Evolutionary conservation across 2,329 filamentous ascomycete genomes (phyloP).

Genomic region (Aspergillus sp.): DNA sequence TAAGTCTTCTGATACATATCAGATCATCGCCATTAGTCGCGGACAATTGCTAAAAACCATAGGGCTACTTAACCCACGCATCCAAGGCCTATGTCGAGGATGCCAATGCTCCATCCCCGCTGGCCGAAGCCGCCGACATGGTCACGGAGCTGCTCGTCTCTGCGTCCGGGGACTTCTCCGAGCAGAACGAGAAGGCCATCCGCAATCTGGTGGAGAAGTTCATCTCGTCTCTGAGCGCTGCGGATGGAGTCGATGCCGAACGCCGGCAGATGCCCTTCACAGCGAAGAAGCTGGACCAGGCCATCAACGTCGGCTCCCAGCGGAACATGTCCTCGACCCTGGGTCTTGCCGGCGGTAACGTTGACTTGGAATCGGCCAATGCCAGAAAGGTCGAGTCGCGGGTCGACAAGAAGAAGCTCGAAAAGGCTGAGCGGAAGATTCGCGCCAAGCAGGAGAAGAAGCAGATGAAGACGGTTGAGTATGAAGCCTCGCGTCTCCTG

Average conservation of each 20-base stretch:
- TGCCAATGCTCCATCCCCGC: conserved; percentile 65
- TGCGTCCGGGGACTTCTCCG: conserved; percentile 78
- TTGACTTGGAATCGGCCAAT: conserved; percentile 93
- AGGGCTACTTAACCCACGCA: conserved; percentile 89
- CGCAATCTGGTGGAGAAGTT: conserved; percentile 84
- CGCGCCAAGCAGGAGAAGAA: conserved; percentile 98
- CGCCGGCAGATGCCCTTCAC: conserved; percentile 68
- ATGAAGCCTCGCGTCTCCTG: conserved; percentile 88
- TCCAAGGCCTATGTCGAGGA: conserved; percentile 79
- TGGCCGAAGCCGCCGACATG: conserved; percentile 77
- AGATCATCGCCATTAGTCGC: too few species aligned
- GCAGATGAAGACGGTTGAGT: conserved; percentile 95
- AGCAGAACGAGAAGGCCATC: conserved; percentile 72
- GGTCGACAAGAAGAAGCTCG: conserved; percentile 97
- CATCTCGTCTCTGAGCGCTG: conserved; percentile 74
- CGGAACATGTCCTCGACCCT: conserved; percentile 95
- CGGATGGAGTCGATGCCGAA: conserved; percentile 66
- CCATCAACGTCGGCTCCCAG: conserved; percentile 89
- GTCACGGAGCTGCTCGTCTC: conserved; percentile 89
- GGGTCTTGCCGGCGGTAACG: conserved; percentile 75
- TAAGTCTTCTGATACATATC: conserved; percentile 17
- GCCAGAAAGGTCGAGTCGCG: conserved; percentile 92
- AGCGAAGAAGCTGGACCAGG: conserved; percentile 85
- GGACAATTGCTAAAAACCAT: neutral
- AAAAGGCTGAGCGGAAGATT: conserved; percentile 97